These are phyloP conservation scores for Baudoinia panamericana DNA, from an alignment of 495 filamentous ascomycete genomes.

Conservation along the genomic window DNA sequence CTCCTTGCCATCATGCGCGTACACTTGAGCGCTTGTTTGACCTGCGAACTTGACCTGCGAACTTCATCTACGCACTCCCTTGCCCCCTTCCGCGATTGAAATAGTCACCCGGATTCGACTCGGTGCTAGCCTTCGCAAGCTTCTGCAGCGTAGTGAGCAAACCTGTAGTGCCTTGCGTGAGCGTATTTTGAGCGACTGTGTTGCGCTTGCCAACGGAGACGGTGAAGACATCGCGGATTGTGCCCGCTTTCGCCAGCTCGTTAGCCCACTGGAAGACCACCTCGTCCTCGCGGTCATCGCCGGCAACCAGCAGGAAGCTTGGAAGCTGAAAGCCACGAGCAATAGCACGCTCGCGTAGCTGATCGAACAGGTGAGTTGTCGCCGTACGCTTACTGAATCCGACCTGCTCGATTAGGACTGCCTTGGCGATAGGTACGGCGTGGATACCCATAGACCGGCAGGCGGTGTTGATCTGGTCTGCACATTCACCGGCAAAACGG, in stretches of 20 bases:
- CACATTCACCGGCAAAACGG: slow-evolving; percentile 72
- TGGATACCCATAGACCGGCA: slow-evolving; percentile 70
- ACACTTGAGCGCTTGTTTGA: too few relatives aligned
- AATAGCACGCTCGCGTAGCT: slow-evolving; percentile 33
- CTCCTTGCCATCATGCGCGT: too few relatives aligned
- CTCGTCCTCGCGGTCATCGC: slow-evolving; percentile 84
- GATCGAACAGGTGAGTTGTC: slow-evolving; percentile 52
- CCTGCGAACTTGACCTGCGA: too few relatives aligned
- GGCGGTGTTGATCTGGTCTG: slow-evolving; percentile 85
- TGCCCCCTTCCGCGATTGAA: slow-evolving; percentile 8
- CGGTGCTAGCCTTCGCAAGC: slow-evolving; percentile 22
- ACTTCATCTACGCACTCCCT: too few relatives aligned
- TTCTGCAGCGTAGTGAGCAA: slow-evolving; percentile 38
- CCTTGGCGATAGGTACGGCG: slow-evolving; percentile 65
- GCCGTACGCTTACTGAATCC: slow-evolving; percentile 78
- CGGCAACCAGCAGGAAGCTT: slow-evolving; percentile 71
- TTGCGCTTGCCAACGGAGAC: slow-evolving; percentile 73
- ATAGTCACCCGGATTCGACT: slow-evolving; percentile 10
- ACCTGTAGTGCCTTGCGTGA: slow-evolving; percentile 83
- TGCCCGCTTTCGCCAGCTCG: slow-evolving; percentile 39
- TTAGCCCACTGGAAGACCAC: slow-evolving; percentile 91
- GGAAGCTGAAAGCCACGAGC: slow-evolving; percentile 22
- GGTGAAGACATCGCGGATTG: slow-evolving; percentile 55
- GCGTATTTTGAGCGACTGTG: slow-evolving; percentile 71
- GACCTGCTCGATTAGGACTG: slow-evolving; percentile 65